Conservation (phyloP, 2,329 filamentous ascomycete genomes). For the Calonectria henricotiae region DNA sequence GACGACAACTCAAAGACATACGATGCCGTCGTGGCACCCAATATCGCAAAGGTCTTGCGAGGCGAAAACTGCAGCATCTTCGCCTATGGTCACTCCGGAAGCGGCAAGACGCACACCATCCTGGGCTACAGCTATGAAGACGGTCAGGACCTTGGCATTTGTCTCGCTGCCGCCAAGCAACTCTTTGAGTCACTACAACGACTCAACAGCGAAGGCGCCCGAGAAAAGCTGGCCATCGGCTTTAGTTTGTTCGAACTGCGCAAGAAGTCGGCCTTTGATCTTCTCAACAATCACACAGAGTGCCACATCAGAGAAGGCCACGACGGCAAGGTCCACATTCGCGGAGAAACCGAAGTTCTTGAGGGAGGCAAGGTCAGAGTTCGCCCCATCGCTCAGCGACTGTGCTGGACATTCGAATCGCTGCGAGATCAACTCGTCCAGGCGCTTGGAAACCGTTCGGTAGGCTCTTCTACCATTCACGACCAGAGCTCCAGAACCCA, state of each 20-base stretch:
- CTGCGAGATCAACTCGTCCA: conserved; percentile 52
- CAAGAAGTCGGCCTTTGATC: conserved; percentile 61
- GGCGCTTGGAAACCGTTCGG: conserved; percentile 54
- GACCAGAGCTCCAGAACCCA: conserved; percentile 65
- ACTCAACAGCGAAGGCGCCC: conserved; percentile 44
- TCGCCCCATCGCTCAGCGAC: conserved; percentile 55
- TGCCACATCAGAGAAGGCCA: conserved; percentile 61
- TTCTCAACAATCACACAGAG: conserved; percentile 58
- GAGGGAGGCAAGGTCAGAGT: conserved; percentile 61
- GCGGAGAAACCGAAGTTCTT: conserved; percentile 61
- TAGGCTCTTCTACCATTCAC: conserved; percentile 60
- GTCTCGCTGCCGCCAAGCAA: conserved; percentile 56
- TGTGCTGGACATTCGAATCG: conserved; percentile 59
- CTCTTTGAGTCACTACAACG: conserved; percentile 52
- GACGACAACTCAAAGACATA: not conserved
- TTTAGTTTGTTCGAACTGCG: conserved; percentile 62
- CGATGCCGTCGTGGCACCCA: not conserved
- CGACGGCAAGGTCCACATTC: conserved; percentile 61
- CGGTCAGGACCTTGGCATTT: conserved; percentile 57
- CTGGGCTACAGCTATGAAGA: conserved; percentile 62
- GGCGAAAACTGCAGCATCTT: conserved; percentile 72
- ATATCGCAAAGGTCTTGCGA: not conserved
- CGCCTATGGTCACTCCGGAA: conserved; percentile 93
- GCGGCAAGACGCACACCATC: conserved; percentile 93
- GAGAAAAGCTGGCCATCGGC: conserved; percentile 55